A percentile compares a stretch with the other conserved stretches of the same genome.
Evolutionary conservation across 1,139 yeast species (phyloP).

Genomic region (Oligophagozyma castellii): DNA sequence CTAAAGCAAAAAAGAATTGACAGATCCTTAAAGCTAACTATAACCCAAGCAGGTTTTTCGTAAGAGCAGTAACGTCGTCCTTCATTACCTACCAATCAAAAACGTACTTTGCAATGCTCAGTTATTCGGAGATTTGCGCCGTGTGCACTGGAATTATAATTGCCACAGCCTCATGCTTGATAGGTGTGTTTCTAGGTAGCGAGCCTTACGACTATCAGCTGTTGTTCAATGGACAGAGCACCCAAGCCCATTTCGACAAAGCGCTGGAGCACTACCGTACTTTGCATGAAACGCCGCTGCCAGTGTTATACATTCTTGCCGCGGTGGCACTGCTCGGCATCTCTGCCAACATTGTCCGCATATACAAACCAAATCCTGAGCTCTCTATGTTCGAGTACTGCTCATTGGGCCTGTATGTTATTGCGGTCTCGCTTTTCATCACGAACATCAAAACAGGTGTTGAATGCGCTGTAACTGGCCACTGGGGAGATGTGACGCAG

Average conservation of each 20-base stretch:
- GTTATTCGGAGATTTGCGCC: conserved; percentile 16
- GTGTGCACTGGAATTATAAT: conserved; percentile 20
- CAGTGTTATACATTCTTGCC: conserved; percentile 44
- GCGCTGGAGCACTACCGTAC: conserved; percentile 62
- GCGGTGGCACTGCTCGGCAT: conserved; percentile 39
- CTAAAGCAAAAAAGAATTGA: no score
- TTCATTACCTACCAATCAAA: neutral
- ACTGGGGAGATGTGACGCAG: conserved; percentile 90
- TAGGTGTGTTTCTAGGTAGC: conserved; percentile 68
- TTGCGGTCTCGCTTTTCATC: conserved; percentile 63
- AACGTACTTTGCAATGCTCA: conserved; percentile 1
- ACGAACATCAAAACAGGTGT: conserved; percentile 80
- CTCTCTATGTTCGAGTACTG: conserved; percentile 85
- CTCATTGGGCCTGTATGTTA: conserved; percentile 54
- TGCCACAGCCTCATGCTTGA: conserved; percentile 48
- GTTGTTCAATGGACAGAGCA: conserved; percentile 47
- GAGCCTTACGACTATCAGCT: conserved; percentile 72
- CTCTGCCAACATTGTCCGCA: conserved; percentile 59
- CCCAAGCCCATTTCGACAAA: conserved; percentile 38
- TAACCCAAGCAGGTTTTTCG: no score
- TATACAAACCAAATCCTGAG: conserved; percentile 76
- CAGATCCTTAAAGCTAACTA: no score
- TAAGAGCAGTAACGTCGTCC: no score
- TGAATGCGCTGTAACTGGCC: conserved; percentile 50
- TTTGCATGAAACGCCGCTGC: conserved; percentile 38